phyloP scores from a whole-genome alignment of 441 rosid species.

The Pelargonium cotyledonis region DNA sequence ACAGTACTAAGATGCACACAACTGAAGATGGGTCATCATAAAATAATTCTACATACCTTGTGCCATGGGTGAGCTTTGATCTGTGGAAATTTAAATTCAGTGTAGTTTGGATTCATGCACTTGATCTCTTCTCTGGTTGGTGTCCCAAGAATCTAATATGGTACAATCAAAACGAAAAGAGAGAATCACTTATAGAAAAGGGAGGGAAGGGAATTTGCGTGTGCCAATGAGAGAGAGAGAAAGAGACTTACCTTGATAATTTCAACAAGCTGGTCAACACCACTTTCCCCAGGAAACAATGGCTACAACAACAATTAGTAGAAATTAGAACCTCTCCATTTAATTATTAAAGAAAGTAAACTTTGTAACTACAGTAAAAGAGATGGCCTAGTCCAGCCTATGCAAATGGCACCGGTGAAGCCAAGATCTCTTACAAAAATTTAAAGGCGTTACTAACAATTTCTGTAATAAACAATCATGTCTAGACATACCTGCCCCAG shows the following conservation, averaged over 20 bases:
- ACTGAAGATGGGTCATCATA: constrained; percentile 4
- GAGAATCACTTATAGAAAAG: neutral
- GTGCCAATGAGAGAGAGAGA: neutral
- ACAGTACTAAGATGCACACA: neutral
- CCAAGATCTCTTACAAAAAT: neutral
- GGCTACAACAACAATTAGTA: constrained; percentile 39
- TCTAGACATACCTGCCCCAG: constrained; percentile 68
- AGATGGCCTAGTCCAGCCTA: neutral
- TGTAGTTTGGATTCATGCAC: constrained; percentile 96
- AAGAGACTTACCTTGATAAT: constrained; percentile 71
- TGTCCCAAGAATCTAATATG: constrained; percentile 77
- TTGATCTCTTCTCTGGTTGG: constrained; percentile 96
- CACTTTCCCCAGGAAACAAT: constrained; percentile 97
- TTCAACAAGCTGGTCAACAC: constrained; percentile 96
- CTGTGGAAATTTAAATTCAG: constrained; percentile 90
- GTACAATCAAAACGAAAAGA: neutral
- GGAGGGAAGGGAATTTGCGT: neutral
- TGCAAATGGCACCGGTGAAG: neutral
- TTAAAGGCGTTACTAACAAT: neutral
- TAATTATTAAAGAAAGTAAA: neutral
- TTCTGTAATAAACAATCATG: constrained; percentile 7
- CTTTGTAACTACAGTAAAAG: neutral
- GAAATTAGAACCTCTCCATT: neutral
- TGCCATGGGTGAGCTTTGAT: constrained; percentile 98
- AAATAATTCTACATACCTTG: constrained; percentile 45